These are phyloP conservation scores for Termitomyces sp. DNA, from an alignment of 768 basidiomycete species.

Conservation along the genomic window DNA sequence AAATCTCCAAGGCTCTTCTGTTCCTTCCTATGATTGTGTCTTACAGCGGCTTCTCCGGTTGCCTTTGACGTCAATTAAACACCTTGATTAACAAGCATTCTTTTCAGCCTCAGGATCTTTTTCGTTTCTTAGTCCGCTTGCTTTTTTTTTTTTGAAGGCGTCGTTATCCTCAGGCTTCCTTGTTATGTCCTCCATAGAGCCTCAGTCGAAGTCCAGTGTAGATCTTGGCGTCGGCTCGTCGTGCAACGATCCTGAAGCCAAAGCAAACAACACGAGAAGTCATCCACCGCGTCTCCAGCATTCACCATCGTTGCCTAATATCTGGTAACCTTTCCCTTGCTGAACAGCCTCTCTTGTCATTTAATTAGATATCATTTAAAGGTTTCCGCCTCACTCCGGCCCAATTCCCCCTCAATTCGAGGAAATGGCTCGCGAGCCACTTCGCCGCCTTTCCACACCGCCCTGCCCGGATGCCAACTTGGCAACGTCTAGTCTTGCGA, in stretches of 20 bases:
- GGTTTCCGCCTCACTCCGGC: slow-evolving; percentile 47
- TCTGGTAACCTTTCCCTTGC: slow-evolving; percentile 41
- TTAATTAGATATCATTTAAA: slow-evolving; percentile 14
- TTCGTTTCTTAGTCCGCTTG: slow-evolving; percentile 20
- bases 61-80: slow-evolving; percentile 43
- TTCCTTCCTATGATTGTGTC: slow-evolving; percentile 27
- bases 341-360: not conserved
- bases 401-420: slow-evolving; percentile 33
- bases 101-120: slow-evolving; percentile 28
- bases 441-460: slow-evolving; percentile 32
- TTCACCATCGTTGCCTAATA: slow-evolving; percentile 68
- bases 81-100: slow-evolving; percentile 32
- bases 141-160: slow-evolving; percentile 12
- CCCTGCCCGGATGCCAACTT: slow-evolving; percentile 14
- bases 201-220: slow-evolving; percentile 21
- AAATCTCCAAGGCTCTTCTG: slow-evolving; percentile 29
- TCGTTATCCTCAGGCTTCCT: slow-evolving; percentile 28
- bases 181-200: slow-evolving; percentile 22
- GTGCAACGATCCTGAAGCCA: slow-evolving; percentile 16
- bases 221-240: slow-evolving; percentile 22
- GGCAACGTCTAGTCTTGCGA: not conserved
- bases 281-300: slow-evolving; percentile 53
- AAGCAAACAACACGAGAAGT: slow-evolving; percentile 12
- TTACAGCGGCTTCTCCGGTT: slow-evolving; percentile 26
- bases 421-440: slow-evolving; percentile 19